Percentiles rank a stretch among this genome's conserved stretches.
Evolutionary conservation across 345 rosid genomes (phyloP).

Genomic region (Linum lewisii): DNA sequence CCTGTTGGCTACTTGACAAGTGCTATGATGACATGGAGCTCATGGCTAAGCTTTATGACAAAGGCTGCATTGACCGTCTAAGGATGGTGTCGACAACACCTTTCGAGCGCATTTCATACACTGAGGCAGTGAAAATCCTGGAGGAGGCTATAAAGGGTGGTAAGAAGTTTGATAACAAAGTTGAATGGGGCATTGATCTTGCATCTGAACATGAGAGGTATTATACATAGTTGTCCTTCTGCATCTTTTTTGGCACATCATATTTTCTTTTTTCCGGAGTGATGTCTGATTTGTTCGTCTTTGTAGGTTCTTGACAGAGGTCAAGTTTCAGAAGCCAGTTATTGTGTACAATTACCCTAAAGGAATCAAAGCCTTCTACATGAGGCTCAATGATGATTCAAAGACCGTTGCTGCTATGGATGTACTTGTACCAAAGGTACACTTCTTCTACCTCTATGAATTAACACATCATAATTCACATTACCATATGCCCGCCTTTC

Average conservation of each 20-base stretch:
- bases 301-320: neutral
- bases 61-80: constrained; percentile 4
- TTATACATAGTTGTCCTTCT: neutral
- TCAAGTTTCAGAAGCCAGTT: constrained; percentile 1
- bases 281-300: neutral
- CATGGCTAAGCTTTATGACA: constrained; percentile 1
- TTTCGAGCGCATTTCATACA: constrained; percentile 1
- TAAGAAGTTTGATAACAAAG: constrained; percentile 4
- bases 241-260: neutral
- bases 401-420: constrained; percentile 6
- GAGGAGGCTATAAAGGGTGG: constrained; percentile 3
- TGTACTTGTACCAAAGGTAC: constrained; percentile 2
- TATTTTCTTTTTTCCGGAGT: neutral
- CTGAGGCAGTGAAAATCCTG: constrained; percentile 1
- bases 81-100: constrained; percentile 1
- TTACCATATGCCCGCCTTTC: neutral
- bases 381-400: constrained; percentile 1
- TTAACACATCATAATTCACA: neutral
- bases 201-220: constrained; percentile 8
- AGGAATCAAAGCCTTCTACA: constrained; percentile 4
- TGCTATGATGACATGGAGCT: constrained; percentile 5
- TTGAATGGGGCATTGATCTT: constrained; percentile 5
- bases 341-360: constrained; percentile 6
- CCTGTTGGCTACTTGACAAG: neutral
- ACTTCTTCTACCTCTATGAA: neutral